Evolutionary conservation across 1,284 basidiomycete genomes (phyloP).

Genomic region (Hymenochaete sp.): DNA sequence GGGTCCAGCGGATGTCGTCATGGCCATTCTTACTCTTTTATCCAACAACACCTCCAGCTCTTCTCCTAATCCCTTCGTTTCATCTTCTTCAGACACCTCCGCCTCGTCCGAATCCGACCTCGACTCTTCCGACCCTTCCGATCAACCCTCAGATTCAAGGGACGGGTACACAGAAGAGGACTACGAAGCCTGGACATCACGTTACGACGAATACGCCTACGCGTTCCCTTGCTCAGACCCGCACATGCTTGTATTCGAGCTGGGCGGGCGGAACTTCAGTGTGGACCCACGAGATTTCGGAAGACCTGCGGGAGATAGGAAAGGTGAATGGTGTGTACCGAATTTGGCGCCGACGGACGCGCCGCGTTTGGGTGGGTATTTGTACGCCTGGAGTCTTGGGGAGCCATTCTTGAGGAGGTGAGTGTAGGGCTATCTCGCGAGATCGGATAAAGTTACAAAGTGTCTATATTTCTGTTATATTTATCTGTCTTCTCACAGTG

Average conservation of each 20-base stretch:
- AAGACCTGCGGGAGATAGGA: constrained; percentile 31
- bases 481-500: constrained; percentile 26
- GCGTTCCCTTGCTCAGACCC: constrained; percentile 36
- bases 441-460: too few species aligned
- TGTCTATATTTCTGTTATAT: neutral
- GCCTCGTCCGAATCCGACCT: too few species aligned
- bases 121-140: too few species aligned
- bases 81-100: neutral
- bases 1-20: constrained; percentile 43
- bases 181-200: constrained; percentile 19
- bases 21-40: constrained; percentile 32
- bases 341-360: constrained; percentile 48
- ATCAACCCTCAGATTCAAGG: too few species aligned
- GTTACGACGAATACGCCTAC: constrained; percentile 5
- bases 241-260: constrained; percentile 50
- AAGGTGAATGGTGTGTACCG: constrained; percentile 33
- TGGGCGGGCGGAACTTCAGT: constrained; percentile 54
- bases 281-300: constrained; percentile 61
- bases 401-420: constrained; percentile 36
- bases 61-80: constrained; percentile 21
- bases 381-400: constrained; percentile 33
- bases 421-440: too few species aligned
- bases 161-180: constrained; percentile 23
- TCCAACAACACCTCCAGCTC: constrained; percentile 22
- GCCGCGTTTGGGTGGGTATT: constrained; percentile 30